Conservation (phyloP, 306 rosid genomes). For the Prunus mira region DNA sequence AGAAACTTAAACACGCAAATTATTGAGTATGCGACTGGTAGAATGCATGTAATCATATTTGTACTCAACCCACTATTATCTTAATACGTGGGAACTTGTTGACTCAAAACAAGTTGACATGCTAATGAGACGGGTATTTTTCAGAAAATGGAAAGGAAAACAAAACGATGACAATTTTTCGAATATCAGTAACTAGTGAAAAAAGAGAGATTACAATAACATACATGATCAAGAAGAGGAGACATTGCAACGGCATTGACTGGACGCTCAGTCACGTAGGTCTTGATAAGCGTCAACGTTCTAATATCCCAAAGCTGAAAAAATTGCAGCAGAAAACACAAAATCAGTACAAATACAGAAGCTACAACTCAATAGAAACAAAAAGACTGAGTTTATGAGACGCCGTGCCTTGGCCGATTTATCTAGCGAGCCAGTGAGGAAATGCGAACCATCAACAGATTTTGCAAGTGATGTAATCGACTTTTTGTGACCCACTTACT, state of each 20-base stretch:
- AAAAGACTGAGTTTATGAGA: neutral
- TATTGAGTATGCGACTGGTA: neutral
- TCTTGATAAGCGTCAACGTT: slow-evolving; percentile 60
- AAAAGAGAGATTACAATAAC: slow-evolving; percentile 11
- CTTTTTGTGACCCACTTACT: slow-evolving; percentile 81
- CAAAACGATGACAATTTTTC: neutral
- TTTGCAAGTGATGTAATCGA: slow-evolving; percentile 64
- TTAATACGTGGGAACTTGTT: neutral
- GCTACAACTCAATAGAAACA: neutral
- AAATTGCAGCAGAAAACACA: slow-evolving; percentile 15
- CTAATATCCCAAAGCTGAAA: slow-evolving; percentile 86
- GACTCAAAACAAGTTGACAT: neutral
- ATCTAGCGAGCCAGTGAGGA: slow-evolving; percentile 82
- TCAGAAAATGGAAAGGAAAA: neutral
- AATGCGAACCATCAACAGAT: slow-evolving; percentile 76
- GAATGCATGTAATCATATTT: neutral
- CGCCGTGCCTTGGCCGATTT: slow-evolving; percentile 74
- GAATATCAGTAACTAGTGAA: neutral
- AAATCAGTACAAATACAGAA: neutral
- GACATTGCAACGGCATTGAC: slow-evolving; percentile 98
- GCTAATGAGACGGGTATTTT: too few species aligned
- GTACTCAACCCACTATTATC: neutral
- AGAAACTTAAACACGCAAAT: neutral
- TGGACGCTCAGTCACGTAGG: slow-evolving; percentile 82
- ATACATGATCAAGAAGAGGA: slow-evolving; percentile 89